These are phyloP conservation scores for Alliaria petiolata DNA, from an alignment of 345 rosid species.

Conservation along the genomic window DNA sequence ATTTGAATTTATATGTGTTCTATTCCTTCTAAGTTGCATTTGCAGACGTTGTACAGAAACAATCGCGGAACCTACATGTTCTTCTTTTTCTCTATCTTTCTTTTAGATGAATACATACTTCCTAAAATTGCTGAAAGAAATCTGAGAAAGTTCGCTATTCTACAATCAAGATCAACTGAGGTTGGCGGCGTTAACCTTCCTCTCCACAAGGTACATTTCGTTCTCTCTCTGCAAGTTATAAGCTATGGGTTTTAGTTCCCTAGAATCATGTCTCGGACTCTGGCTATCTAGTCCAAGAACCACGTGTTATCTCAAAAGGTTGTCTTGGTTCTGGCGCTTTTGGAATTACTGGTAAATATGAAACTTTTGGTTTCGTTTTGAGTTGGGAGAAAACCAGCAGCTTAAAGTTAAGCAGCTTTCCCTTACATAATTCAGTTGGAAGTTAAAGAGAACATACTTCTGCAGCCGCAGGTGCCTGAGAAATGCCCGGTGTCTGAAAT, in stretches of 20 bases:
- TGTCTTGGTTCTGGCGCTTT: background rate
- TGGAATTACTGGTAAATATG: background rate
- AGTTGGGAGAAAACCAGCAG: background rate
- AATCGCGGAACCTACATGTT: background rate
- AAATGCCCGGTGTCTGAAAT: conserved; percentile 76
- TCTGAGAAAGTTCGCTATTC: conserved; percentile 59
- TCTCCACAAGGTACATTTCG: conserved; percentile 41
- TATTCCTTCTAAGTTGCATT: background rate
- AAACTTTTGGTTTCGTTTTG: background rate
- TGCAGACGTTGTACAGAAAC: background rate
- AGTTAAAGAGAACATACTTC: conserved; percentile 43
- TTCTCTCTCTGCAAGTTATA: background rate
- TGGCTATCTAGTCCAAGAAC: background rate
- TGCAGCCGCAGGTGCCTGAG: conserved; percentile 56
- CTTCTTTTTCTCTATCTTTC: background rate
- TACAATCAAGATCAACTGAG: conserved; percentile 45
- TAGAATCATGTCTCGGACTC: background rate
- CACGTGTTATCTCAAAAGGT: background rate
- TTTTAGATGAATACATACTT: conserved; percentile 77
- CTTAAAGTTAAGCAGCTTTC: background rate
- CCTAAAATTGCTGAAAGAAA: conserved; percentile 93
- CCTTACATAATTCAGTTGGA: background rate
- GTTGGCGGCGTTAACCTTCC: conserved; percentile 51
- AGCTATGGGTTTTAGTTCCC: background rate
- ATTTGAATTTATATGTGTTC: background rate